Evolutionary conservation across 2,329 filamentous ascomycete genomes (phyloP), one percentile per base, ranked within the genome.

Genomic region (Pseudopithomyces maydicus): DNA sequence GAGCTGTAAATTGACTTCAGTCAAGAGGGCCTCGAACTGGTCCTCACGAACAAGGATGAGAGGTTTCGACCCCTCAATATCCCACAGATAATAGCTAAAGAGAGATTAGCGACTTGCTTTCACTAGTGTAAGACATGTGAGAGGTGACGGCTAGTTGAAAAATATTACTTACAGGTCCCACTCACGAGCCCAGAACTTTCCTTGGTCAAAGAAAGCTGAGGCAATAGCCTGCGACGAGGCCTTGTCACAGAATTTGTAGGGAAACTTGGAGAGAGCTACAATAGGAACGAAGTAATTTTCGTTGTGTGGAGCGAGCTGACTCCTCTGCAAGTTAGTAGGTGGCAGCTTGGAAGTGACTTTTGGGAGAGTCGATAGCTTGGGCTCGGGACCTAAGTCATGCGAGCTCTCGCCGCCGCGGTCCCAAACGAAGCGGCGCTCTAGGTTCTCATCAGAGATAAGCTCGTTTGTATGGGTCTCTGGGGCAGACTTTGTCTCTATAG

Each of bases 81-180:
- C 72, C 69, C 87, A 81, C 35, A 92, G 69, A 71, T 90, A 92
- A 74, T 88, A 92, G 53, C 89, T 91, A 46, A 12, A 7, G 10
- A 7, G 10, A 33, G 10, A 4, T 48, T 15, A 19, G 41, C 29
- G 35, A 17, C 8, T 20, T 33, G 8, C 33, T 12, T 39, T 17
- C 52, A 63, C 47, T 59, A 57, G 32, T 36, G 26, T 10, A 42
- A 20, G 17, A 20, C 2, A 41, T 33, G 57, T 58, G 68, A 36
- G 35, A 5, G 3, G 35, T 36, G 11, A 36, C 12, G 5, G 11
- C 35, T n/a, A 36, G 3, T 36, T 11, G 35, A 36, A 7, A 20
- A 23, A 48, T 33, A 20, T 20, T 8, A 81, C 88, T 82, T 80
- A 95, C 90, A 96, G 78, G 60, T 94, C 87, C 92, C 92, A 97